These are phyloP conservation scores for Cladosporium phlei DNA, from an alignment of 2,329 filamentous ascomycete species.

Conservation along the genomic window DNA sequence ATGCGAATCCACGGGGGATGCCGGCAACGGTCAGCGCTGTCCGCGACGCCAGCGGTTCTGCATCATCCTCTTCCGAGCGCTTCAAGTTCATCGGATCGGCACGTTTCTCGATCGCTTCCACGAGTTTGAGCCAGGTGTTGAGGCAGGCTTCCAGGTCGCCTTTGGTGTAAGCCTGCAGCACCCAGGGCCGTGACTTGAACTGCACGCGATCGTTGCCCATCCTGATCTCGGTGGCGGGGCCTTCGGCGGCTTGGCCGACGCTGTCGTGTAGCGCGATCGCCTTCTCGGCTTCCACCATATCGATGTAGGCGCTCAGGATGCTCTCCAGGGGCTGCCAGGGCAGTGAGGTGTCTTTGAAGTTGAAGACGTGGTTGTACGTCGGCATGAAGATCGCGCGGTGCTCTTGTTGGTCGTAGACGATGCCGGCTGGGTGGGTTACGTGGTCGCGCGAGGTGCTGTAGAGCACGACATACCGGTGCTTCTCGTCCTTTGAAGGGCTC, in stretches of 20 bases:
- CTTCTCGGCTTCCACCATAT: conserved; percentile 33
- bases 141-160: conserved; percentile 28
- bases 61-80: conserved; percentile 23
- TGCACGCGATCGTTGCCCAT: conserved; percentile 16
- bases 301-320: conserved; percentile 31
- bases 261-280: conserved; percentile 29
- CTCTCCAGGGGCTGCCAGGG: conserved; percentile 33
- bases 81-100: conserved; percentile 20
- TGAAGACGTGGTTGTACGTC: conserved; percentile 31
- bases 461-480: conserved; percentile 28
- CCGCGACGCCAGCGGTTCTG: conserved; percentile 25
- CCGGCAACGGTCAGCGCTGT: conserved; percentile 28
- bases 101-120: conserved; percentile 26
- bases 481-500: conserved; percentile 18
- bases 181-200: conserved; percentile 28
- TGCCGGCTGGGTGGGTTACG: conserved; percentile 28
- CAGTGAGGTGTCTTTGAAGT: conserved; percentile 26
- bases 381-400: conserved; percentile 31
- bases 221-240: conserved; percentile 17
- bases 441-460: conserved; percentile 28
- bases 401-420: conserved; percentile 30
- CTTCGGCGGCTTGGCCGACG: conserved; percentile 13
- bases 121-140: conserved; percentile 27
- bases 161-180: conserved; percentile 30
- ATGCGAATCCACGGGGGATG: conserved; percentile 30